phyloP scores from a whole-genome alignment of 2,329 filamentous ascomycete species.

The Westerdykella aurantiaca region DNA sequence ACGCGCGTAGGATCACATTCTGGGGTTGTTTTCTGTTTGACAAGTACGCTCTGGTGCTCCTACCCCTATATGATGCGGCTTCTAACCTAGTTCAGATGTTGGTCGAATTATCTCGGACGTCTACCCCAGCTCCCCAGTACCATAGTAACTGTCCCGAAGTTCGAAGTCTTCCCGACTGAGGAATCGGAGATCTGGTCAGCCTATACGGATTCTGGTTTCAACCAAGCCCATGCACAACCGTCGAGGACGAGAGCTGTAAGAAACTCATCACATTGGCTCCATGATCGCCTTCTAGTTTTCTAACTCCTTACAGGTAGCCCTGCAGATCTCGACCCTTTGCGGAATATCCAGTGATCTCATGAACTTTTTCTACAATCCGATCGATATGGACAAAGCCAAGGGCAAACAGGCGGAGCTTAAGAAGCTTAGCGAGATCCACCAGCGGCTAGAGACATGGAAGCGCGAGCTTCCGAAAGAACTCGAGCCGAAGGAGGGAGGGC shows the following conservation, averaged over 20 bases:
- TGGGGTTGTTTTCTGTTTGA: slow-evolving; percentile 99
- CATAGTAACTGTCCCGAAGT: slow-evolving; percentile 78
- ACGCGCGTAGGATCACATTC: slow-evolving; percentile 85
- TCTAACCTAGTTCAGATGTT: slow-evolving; percentile 53
- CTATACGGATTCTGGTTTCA: slow-evolving; percentile 77
- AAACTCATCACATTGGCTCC: not conserved
- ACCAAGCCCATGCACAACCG: slow-evolving; percentile 67
- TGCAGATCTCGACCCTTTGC: slow-evolving; percentile 77
- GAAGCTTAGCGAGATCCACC: slow-evolving; percentile 86
- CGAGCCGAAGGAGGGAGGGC: slow-evolving; percentile 79
- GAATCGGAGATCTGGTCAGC: slow-evolving; percentile 82
- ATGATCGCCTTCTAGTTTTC: not conserved
- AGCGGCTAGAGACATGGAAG: slow-evolving; percentile 83
- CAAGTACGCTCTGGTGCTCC: slow-evolving; percentile 51
- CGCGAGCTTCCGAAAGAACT: slow-evolving; percentile 77
- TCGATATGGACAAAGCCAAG: slow-evolving; percentile 53
- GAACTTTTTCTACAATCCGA: slow-evolving; percentile 84
- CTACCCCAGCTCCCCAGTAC: slow-evolving; percentile 77
- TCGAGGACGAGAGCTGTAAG: slow-evolving; percentile 67
- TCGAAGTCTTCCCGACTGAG: slow-evolving; percentile 84
- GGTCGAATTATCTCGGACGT: slow-evolving; percentile 93
- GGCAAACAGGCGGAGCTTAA: slow-evolving; percentile 82
- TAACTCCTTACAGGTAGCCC: slow-evolving; percentile 45
- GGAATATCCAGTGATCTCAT: slow-evolving; percentile 92
- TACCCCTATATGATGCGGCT: not conserved